Conservation (phyloP, 106 monocot genomes). For the Dendrobium nobile region DNA sequence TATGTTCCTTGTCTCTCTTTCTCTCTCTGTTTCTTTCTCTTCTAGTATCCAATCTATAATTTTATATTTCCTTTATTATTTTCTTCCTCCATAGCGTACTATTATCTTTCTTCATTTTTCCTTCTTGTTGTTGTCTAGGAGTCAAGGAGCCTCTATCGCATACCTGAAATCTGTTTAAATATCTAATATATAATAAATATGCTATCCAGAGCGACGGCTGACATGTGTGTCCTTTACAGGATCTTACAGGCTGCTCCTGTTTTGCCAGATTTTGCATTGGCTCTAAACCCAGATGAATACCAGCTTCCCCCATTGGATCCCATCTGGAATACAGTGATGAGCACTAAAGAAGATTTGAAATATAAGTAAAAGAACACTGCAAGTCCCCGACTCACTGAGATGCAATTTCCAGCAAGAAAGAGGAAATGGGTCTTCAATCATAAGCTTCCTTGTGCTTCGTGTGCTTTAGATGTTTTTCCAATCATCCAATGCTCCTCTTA, state of each 20-base stretch:
- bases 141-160: neutral
- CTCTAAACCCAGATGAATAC: constrained; percentile 70
- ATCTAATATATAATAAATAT: too few species aligned
- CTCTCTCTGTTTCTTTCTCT: too few species aligned
- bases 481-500: neutral
- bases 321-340: constrained; percentile 28
- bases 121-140: neutral
- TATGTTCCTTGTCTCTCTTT: too few species aligned
- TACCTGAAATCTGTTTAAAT: neutral
- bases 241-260: constrained; percentile 31
- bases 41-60: too few species aligned
- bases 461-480: neutral
- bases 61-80: too few species aligned
- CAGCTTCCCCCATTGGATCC: constrained; percentile 58
- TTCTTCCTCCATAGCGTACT: too few species aligned
- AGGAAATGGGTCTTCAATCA: neutral
- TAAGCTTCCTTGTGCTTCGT: neutral
- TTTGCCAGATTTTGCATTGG: constrained; percentile 43
- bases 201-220: neutral
- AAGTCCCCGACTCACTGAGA: neutral
- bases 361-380: neutral
- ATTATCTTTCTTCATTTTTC: neutral
- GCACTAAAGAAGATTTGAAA: neutral
- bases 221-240: constrained; percentile 23
- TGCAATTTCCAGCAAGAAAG: neutral